Percentiles rank a stretch among this genome's conserved stretches.
Conservation (phyloP, 1,139 yeast genomes). For the Nakaseomyces glabratus region DNA sequence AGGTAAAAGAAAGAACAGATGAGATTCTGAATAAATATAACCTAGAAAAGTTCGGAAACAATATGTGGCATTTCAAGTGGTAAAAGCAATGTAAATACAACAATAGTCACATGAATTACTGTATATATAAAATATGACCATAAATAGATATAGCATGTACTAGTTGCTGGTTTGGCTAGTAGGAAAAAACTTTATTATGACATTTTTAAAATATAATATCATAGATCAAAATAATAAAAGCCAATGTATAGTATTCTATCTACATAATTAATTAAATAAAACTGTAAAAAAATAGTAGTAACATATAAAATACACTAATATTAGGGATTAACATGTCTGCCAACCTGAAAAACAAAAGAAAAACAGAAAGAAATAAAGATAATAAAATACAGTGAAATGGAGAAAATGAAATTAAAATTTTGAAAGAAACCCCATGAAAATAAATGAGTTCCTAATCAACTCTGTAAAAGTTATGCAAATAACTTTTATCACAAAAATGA, state of each 20-base stretch:
- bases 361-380: slow-evolving; percentile 7
- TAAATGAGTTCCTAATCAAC: slow-evolving; percentile 1
- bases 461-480: slow-evolving; percentile 2
- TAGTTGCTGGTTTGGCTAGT: too few species aligned
- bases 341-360: slow-evolving; percentile 6
- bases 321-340: slow-evolving; percentile 6
- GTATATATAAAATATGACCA: too few species aligned
- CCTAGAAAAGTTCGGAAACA: too few species aligned
- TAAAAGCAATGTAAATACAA: too few species aligned
- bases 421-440: too few species aligned
- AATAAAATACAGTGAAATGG: slow-evolving; percentile 6
- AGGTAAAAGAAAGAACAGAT: too few species aligned
- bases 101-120: too few species aligned
- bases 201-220: too few species aligned
- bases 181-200: too few species aligned
- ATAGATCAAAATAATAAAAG: background rate
- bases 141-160: too few species aligned
- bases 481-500: slow-evolving; percentile 6
- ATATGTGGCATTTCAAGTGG: too few species aligned
- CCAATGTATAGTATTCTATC: slow-evolving; percentile 5
- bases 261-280: slow-evolving; percentile 7
- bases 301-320: slow-evolving; percentile 6
- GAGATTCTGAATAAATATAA: too few species aligned
- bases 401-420: slow-evolving; percentile 6
- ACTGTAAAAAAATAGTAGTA: slow-evolving; percentile 6